Percentiles rank a stretch among this genome's conserved stretches.
These are phyloP conservation scores for Heritiera littoralis DNA, from an alignment of 345 rosid species.

Conservation along the genomic window DNA sequence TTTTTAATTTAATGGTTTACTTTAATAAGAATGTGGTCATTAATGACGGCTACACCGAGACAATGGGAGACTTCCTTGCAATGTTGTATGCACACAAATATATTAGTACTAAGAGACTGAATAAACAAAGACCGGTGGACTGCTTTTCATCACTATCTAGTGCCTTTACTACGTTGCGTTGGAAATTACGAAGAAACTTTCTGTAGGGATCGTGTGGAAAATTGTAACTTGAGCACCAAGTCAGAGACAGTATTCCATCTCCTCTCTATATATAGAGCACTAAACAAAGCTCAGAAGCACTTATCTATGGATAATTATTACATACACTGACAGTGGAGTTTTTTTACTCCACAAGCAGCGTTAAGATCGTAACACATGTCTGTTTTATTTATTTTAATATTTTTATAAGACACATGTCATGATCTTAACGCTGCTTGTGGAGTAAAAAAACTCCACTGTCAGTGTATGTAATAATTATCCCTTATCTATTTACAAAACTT, in stretches of 20 bases:
- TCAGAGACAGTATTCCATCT: background rate
- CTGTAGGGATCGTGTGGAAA: background rate
- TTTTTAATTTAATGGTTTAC: too few species aligned
- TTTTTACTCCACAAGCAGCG: too few species aligned
- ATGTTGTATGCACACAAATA: background rate
- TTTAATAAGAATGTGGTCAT: too few species aligned
- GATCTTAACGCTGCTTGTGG: too few species aligned
- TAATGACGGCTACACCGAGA: background rate
- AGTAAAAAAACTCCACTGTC: too few species aligned
- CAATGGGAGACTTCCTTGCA: background rate
- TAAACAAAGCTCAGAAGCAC: background rate
- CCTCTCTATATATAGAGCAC: background rate
- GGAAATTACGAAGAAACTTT: background rate
- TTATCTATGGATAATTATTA: too few species aligned
- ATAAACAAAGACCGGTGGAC: background rate
- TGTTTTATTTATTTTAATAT: too few species aligned
- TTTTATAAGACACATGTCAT: too few species aligned
- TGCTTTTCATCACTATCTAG: background rate
- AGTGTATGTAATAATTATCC: too few species aligned
- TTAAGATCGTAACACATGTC: too few species aligned
- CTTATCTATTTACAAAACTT: background rate
- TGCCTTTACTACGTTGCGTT: background rate
- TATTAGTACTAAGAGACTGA: too few species aligned
- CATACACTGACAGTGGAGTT: too few species aligned
- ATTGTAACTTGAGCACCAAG: conserved; percentile 7